Percentiles rank a stretch among this genome's conserved stretches.
Conservation (phyloP, 2,329 filamentous ascomycete species). For the Cladophialophora psammophila region DNA sequence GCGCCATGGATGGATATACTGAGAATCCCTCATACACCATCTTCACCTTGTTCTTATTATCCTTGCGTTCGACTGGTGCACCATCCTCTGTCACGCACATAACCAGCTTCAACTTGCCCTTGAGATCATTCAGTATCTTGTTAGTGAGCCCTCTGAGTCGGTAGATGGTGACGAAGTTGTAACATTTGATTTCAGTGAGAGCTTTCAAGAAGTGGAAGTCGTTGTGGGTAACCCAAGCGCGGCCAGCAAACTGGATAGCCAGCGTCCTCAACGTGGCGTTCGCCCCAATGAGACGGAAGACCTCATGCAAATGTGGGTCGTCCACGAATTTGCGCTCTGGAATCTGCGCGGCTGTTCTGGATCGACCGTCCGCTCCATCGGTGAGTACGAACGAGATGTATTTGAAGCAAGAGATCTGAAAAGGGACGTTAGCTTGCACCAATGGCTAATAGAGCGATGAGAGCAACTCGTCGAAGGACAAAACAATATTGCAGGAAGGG, state of each 20-base stretch:
- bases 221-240: conserved; percentile 44
- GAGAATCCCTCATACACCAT: conserved; percentile 16
- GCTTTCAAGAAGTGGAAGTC: conserved; percentile 53
- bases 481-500: neutral
- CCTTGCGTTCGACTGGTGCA: neutral
- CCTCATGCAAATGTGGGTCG: conserved; percentile 56
- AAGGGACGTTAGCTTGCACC: neutral
- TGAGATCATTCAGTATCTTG: neutral
- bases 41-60: conserved; percentile 18
- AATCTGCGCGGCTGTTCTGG: conserved; percentile 38
- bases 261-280: conserved; percentile 53
- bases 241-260: conserved; percentile 53
- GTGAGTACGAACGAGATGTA: conserved; percentile 54
- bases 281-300: conserved; percentile 53
- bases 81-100: conserved; percentile 24
- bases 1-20: neutral
- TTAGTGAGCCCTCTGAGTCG: neutral
- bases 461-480: neutral
- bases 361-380: conserved; percentile 52
- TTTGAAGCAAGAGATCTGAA: conserved; percentile 51
- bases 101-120: conserved; percentile 12
- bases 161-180: conserved; percentile 47
- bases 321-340: conserved; percentile 54
- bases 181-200: conserved; percentile 54
- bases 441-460: neutral